phyloP scores from a whole-genome alignment of 2,329 filamentous ascomycete genomes.

The Fusarium fracticaudum region DNA sequence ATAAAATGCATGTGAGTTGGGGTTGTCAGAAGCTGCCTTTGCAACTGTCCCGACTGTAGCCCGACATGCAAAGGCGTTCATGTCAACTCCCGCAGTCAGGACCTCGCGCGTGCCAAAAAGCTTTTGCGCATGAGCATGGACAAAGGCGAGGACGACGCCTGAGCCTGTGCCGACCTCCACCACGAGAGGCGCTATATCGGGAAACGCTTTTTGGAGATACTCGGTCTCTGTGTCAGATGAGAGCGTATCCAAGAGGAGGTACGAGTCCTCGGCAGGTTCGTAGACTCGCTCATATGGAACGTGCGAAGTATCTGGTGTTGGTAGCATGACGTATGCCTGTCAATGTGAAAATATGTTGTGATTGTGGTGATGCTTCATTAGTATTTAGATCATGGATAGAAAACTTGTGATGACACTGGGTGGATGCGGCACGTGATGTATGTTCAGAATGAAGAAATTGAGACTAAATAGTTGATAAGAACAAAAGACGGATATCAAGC shows the following conservation, averaged over 20 bases:
- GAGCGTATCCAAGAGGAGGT: conserved; percentile 90
- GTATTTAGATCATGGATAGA: not conserved
- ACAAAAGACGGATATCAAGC: not conserved
- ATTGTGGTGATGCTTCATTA: conserved; percentile 35
- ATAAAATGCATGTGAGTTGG: conserved; percentile 59
- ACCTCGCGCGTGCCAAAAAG: conserved; percentile 79
- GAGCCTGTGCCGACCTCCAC: conserved; percentile 92
- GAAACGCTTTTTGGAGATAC: conserved; percentile 75
- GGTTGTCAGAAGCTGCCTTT: conserved; percentile 52
- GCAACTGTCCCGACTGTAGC: conserved; percentile 77
- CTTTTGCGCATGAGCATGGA: conserved; percentile 75
- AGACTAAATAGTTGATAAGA: not conserved
- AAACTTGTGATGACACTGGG: conserved; percentile 19
- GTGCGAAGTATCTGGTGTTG: conserved; percentile 92
- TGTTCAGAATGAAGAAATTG: not conserved
- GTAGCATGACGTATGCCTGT: conserved; percentile 71
- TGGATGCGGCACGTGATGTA: conserved; percentile 34
- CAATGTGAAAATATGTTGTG: not conserved
- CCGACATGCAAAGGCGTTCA: conserved; percentile 84
- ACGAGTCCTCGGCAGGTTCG: conserved; percentile 96
- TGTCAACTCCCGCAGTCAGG: conserved; percentile 80
- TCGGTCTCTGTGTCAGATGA: conserved; percentile 73
- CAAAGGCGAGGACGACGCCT: conserved; percentile 91
- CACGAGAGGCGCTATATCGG: conserved; percentile 66
- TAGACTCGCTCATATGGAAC: conserved; percentile 90